Conservation (phyloP, 306 rosid genomes). For the Casuarina cunninghamiana region DNA sequence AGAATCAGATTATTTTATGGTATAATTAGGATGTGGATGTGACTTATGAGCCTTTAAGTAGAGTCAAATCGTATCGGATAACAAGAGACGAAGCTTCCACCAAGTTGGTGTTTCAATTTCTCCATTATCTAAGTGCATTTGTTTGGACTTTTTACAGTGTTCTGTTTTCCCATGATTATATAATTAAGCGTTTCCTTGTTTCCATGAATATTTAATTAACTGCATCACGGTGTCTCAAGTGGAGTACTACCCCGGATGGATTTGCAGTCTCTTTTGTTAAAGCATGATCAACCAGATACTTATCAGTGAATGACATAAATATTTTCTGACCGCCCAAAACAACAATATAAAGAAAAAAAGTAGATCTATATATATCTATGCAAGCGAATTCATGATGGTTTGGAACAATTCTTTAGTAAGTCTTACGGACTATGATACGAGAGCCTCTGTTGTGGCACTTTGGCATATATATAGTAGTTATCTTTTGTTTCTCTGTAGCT, state of each 20-base stretch:
- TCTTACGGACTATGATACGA: background rate
- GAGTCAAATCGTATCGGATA: conserved; percentile 5
- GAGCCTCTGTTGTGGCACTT: background rate
- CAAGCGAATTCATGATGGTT: background rate
- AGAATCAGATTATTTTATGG: conserved; percentile 18
- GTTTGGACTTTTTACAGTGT: background rate
- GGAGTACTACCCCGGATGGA: conserved; percentile 3
- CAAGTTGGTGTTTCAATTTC: background rate
- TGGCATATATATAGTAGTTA: conserved; percentile 1
- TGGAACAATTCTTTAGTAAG: background rate
- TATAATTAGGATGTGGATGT: background rate
- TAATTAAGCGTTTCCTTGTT: background rate
- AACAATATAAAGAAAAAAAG: background rate
- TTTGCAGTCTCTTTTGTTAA: background rate
- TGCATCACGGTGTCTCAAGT: background rate
- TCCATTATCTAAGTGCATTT: background rate
- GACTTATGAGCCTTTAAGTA: conserved; percentile 3
- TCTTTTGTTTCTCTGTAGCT: background rate
- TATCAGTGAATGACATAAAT: background rate
- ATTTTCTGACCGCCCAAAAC: background rate
- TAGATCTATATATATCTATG: background rate
- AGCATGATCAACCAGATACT: background rate
- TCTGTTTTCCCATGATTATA: too few species aligned
- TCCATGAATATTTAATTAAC: background rate
- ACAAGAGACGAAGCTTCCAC: too few species aligned